These are phyloP conservation scores for Euphrasia confusa DNA, from an alignment of 257 asterid species.

Conservation along the genomic window DNA sequence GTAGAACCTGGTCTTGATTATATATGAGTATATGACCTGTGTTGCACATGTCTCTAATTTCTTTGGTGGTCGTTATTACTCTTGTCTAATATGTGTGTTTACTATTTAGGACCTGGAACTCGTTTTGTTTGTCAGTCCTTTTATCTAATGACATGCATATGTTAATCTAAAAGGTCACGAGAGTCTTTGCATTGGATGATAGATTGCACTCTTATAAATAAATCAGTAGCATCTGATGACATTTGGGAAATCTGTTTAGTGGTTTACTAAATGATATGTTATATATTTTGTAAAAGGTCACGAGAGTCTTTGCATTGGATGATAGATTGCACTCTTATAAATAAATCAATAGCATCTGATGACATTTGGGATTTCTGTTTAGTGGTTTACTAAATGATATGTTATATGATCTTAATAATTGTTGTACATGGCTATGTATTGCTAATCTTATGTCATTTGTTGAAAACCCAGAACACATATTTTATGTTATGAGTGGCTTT, in stretches of 20 bases:
- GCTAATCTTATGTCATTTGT: background rate
- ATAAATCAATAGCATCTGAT: constrained; percentile 1
- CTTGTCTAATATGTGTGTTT: too few relatives aligned
- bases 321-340: constrained; percentile 1
- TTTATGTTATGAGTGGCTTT: too few relatives aligned
- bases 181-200: background rate
- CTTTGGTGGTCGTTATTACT: background rate
- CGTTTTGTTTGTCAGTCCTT: constrained; percentile 6
- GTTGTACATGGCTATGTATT: background rate
- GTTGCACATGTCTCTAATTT: background rate
- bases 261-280: constrained; percentile 2
- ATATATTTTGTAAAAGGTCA: background rate
- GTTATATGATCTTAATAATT: constrained; percentile 1
- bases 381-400: background rate
- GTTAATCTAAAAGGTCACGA: background rate
- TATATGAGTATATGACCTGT: background rate
- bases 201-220: background rate
- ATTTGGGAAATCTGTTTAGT: constrained; percentile 11
- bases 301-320: background rate
- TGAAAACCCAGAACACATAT: too few relatives aligned
- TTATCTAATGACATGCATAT: background rate
- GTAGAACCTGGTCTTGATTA: background rate
- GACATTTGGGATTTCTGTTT: constrained; percentile 15
- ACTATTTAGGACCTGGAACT: constrained; percentile 3
- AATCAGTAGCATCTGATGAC: constrained; percentile 2